phyloP scores from a whole-genome alignment of 176 grass and related monocot species.

The Oryza officinalis region DNA sequence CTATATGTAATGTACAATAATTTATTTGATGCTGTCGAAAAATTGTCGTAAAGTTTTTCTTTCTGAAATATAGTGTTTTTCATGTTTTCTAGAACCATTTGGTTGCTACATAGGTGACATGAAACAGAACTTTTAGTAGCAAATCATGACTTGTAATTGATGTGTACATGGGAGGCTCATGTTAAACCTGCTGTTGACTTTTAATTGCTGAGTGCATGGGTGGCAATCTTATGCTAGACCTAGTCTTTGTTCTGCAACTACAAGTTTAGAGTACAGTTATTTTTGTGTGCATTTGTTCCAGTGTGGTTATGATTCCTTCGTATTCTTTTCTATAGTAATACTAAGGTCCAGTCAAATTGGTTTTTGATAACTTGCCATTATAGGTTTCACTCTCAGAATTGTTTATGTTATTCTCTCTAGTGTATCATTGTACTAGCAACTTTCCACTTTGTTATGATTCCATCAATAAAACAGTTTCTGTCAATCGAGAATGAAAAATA shows the following conservation, averaged over 20 bases:
- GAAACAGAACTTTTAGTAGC: too few relatives aligned
- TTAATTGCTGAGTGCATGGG: background rate
- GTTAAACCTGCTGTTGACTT: background rate
- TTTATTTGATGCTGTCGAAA: background rate
- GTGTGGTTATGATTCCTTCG: background rate
- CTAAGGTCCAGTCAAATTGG: background rate
- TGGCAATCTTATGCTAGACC: background rate
- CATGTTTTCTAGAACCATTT: background rate
- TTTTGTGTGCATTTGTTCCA: background rate
- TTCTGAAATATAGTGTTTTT: background rate
- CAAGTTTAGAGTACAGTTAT: background rate
- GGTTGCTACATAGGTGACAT: background rate
- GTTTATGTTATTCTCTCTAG: background rate
- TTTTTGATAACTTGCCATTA: conserved; percentile 5
- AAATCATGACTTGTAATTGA: background rate
- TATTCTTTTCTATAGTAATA: background rate
- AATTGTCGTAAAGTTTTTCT: background rate
- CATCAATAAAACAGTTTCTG: background rate
- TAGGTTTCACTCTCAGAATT: background rate
- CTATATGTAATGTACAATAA: background rate
- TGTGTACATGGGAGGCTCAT: too few relatives aligned
- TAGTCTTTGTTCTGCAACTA: background rate
- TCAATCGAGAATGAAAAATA: background rate
- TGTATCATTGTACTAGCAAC: conserved; percentile 4
- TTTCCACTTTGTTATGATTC: background rate